phyloP scores from a whole-genome alignment of 768 basidiomycete species.

The Panellus pusillus region DNA sequence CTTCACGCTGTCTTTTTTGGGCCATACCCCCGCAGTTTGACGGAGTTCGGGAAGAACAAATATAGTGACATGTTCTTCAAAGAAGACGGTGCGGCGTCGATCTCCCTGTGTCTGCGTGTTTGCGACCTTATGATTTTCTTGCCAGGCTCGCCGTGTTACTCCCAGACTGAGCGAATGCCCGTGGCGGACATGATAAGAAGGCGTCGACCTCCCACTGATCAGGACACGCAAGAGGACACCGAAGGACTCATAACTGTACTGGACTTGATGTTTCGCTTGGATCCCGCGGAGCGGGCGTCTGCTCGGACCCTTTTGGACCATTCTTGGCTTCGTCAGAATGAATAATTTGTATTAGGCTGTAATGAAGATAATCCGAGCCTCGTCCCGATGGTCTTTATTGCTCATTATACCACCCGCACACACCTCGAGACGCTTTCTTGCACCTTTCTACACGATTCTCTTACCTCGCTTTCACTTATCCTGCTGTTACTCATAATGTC shows the following conservation, averaged over 20 bases:
- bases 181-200: not conserved
- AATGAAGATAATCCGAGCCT: too few relatives aligned
- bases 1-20: conserved; percentile 6
- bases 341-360: too few relatives aligned
- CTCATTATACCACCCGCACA: too few relatives aligned
- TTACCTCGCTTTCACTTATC: too few relatives aligned
- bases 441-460: too few relatives aligned
- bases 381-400: too few relatives aligned
- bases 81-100: not conserved
- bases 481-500: too few relatives aligned
- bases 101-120: too few relatives aligned
- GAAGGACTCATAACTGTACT: conserved; percentile 6
- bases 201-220: too few relatives aligned
- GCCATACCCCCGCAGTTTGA: conserved; percentile 7
- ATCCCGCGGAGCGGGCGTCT: conserved; percentile 6
- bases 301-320: conserved; percentile 3
- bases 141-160: conserved; percentile 1
- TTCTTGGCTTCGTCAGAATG: conserved; percentile 12
- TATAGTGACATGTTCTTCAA: conserved; percentile 8
- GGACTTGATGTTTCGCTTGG: conserved; percentile 1
- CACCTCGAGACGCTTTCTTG: too few relatives aligned
- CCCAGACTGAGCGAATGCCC: not conserved
- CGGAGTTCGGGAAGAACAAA: conserved; percentile 7
- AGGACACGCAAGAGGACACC: not conserved
- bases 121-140: not conserved